Percentiles rank a stretch among this genome's conserved stretches.
Evolutionary conservation across 768 basidiomycete species (phyloP).

Genomic region (Lyophyllum atratum): DNA sequence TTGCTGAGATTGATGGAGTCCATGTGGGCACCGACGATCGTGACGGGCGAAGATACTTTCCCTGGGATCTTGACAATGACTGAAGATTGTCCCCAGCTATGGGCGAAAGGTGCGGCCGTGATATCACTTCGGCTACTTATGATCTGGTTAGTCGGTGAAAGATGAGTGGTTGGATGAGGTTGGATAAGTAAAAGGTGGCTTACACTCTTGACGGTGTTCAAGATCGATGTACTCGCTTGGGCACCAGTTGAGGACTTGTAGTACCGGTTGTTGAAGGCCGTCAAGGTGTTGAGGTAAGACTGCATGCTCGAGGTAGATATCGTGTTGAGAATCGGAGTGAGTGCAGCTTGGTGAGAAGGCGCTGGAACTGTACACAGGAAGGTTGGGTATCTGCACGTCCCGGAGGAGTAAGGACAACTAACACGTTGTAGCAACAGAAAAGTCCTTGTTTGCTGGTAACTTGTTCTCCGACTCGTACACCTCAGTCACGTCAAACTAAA

Average conservation of each 20-base stretch:
- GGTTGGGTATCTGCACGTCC: background rate
- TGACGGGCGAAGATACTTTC: constrained; percentile 7
- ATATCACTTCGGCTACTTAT: constrained; percentile 14
- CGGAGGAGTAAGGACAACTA: background rate
- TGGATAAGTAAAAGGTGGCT: constrained; percentile 5
- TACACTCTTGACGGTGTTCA: constrained; percentile 31
- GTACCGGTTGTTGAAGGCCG: constrained; percentile 45
- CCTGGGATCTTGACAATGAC: constrained; percentile 19
- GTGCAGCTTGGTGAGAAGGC: constrained; percentile 29
- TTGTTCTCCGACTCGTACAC: constrained; percentile 35
- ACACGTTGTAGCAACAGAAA: constrained; percentile 30
- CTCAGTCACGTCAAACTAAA: constrained; percentile 43
- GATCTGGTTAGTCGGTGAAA: constrained; percentile 19
- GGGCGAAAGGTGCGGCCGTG: constrained; percentile 9
- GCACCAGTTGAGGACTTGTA: constrained; percentile 40
- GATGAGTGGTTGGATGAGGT: background rate
- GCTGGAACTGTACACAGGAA: constrained; percentile 25
- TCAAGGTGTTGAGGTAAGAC: constrained; percentile 33
- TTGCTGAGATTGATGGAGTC: constrained; percentile 23
- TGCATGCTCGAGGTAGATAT: constrained; percentile 36
- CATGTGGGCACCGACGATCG: constrained; percentile 22
- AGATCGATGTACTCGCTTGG: constrained; percentile 39
- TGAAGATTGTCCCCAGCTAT: constrained; percentile 17
- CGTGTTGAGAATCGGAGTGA: constrained; percentile 27
- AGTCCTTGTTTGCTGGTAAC: constrained; percentile 16